Conservation (phyloP, 1,284 basidiomycete genomes). For the Leccinum angustisporum region DNA sequence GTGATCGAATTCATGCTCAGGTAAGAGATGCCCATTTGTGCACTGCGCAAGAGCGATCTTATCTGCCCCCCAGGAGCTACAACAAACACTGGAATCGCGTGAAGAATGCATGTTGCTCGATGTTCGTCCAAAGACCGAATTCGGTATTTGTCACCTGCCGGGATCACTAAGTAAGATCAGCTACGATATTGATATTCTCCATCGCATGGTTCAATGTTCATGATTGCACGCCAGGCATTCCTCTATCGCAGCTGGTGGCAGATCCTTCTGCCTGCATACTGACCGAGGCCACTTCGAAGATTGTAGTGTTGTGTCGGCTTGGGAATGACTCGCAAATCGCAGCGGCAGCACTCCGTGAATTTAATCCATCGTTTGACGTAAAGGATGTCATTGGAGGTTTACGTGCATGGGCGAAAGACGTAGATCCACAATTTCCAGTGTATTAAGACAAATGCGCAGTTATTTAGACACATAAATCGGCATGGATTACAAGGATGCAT, state of each 20-base stretch:
- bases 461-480: constrained; percentile 48
- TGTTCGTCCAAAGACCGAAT: constrained; percentile 82
- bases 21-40: constrained; percentile 33
- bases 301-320: constrained; percentile 78
- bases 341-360: constrained; percentile 59
- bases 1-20: constrained; percentile 49
- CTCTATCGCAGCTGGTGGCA: constrained; percentile 59
- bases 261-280: constrained; percentile 49
- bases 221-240: constrained; percentile 54
- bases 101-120: constrained; percentile 63
- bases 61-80: constrained; percentile 14
- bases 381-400: constrained; percentile 81
- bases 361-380: constrained; percentile 37
- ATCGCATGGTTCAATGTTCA: constrained; percentile 5
- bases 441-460: constrained; percentile 48
- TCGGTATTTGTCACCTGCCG: constrained; percentile 82
- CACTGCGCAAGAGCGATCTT: neutral
- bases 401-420: constrained; percentile 69
- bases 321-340: constrained; percentile 95
- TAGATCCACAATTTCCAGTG: constrained; percentile 75
- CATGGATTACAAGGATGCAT: constrained; percentile 7
- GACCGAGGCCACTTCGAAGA: constrained; percentile 20
- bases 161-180: constrained; percentile 68
- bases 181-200: too few relatives aligned
- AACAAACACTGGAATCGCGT: constrained; percentile 45